phyloP scores from a whole-genome alignment of 2,329 filamentous ascomycete genomes.

The Knufia petricola region DNA sequence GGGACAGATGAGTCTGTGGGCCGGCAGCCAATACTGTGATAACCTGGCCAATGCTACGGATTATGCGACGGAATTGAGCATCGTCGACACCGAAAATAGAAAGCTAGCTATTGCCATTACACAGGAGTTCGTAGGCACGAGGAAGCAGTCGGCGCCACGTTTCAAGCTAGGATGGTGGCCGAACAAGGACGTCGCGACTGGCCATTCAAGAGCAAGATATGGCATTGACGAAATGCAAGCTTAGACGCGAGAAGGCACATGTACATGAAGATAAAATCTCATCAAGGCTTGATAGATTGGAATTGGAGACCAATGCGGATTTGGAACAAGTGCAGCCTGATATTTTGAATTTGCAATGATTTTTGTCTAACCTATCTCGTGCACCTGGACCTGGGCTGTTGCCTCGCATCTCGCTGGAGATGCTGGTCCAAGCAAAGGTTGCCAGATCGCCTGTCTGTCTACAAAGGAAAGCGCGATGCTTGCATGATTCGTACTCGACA shows the following conservation, averaged over 20 bases:
- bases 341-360: neutral
- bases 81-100: neutral
- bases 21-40: slow-evolving; percentile 12
- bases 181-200: neutral
- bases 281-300: no score
- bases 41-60: neutral
- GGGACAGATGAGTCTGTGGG: slow-evolving; percentile 12
- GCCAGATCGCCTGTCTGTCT: neutral
- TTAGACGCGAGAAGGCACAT: no score
- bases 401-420: neutral
- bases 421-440: neutral
- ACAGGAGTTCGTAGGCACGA: no score
- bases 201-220: slow-evolving; percentile 16
- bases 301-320: no score
- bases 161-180: slow-evolving; percentile 13
- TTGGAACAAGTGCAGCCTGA: no score
- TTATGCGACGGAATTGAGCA: neutral
- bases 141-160: neutral
- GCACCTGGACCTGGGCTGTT: no score
- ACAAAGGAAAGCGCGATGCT: neutral
- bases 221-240: no score
- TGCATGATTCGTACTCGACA: neutral
- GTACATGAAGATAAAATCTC: no score
- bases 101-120: no score
- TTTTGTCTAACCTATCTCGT: no score